Base-by-base conservation (phyloP, 192 early-diverging fungal species). In the Coemansia sp. region DNA sequence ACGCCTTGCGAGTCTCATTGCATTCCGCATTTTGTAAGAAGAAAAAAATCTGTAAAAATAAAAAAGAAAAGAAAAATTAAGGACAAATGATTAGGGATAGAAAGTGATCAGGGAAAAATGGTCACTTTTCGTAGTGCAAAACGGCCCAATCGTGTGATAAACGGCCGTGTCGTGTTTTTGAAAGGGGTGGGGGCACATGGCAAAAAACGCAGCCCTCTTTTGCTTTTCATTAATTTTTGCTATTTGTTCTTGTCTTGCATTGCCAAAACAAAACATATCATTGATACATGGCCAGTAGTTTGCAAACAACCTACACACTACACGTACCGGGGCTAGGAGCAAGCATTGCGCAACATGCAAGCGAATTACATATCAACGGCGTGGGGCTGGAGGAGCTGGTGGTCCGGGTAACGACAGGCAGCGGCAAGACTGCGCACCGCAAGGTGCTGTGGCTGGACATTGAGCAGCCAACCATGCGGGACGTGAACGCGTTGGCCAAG, bases 11-110 rank as follows among this genome's bases (percentile, higher is more conserved):
- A 73, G 39, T 61, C 66, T 21, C 16, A 34, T 3, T 33, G 55
- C 48, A 61, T 83, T 8, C 68, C 74, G 75, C 49, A 68, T 26
- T 77, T 74, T 60, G 64, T 73, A 60, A 57, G 66, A 38, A 74
- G 23, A 49, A 21, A n/a, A 23, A 38, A n/a, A n/a, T n/a, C n/a
- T n/a, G n/a, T 30, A 30, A 30, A 30, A 3, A 30, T 3, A 30
- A 30, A 30, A 30, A 30, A 30, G 1, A 30, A 30, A n/a, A 30
- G 3, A 30, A 30, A 30, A 30, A 30, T 30, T 30, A 30, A 30
- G 3, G 30, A n/a, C n/a, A n/a, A n/a, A n/a, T n/a, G n/a, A n/a
- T n/a, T n/a, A n/a, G n/a, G n/a, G n/a, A n/a, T n/a, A n/a, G 30
- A 30, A 30, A 30, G 30, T 30, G 30, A 30, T 30, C n/a, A 2